A percentile compares a stretch with the other conserved stretches of the same genome.
Conservation (phyloP, 371 early-diverging fungal genomes). For the Parasitella parasitica region DNA sequence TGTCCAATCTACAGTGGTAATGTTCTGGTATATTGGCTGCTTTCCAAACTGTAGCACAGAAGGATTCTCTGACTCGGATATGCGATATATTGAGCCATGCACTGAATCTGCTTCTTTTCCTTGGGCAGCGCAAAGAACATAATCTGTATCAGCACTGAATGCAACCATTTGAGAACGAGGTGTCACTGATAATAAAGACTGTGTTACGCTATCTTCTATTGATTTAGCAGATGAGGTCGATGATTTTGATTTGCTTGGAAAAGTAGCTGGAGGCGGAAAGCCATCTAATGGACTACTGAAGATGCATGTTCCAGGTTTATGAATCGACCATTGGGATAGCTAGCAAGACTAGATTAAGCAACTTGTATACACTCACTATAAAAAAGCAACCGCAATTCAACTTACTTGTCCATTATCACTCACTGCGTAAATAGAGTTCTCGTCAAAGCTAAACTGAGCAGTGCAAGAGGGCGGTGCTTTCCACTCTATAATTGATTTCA, state of each 20-base stretch:
- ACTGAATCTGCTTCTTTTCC: not conserved
- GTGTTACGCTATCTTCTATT: constrained; percentile 33
- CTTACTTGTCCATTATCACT: constrained; percentile 48
- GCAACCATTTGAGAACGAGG: constrained; percentile 50
- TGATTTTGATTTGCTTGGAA: constrained; percentile 8
- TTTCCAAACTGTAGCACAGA: constrained; percentile 40
- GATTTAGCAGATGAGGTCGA: constrained; percentile 17
- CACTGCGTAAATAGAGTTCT: constrained; percentile 60
- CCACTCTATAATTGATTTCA: constrained; percentile 66
- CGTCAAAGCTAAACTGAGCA: constrained; percentile 69
- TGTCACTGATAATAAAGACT: constrained; percentile 31
- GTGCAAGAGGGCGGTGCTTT: constrained; percentile 46
- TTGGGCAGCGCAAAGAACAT: constrained; percentile 38
- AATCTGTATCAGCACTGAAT: constrained; percentile 50
- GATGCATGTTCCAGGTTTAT: constrained; percentile 50
- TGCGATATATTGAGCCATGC: constrained; percentile 29
- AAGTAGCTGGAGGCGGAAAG: constrained; percentile 40
- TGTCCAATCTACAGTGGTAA: constrained; percentile 62
- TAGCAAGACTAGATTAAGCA: not conserved
- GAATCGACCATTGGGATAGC: constrained; percentile 57
- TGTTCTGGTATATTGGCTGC: constrained; percentile 36
- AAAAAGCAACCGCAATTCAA: not conserved
- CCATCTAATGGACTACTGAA: constrained; percentile 29
- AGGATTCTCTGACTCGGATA: constrained; percentile 40
- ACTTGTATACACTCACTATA: not conserved